Conservation (phyloP, 306 rosid genomes). For the Quercus bicolor region DNA sequence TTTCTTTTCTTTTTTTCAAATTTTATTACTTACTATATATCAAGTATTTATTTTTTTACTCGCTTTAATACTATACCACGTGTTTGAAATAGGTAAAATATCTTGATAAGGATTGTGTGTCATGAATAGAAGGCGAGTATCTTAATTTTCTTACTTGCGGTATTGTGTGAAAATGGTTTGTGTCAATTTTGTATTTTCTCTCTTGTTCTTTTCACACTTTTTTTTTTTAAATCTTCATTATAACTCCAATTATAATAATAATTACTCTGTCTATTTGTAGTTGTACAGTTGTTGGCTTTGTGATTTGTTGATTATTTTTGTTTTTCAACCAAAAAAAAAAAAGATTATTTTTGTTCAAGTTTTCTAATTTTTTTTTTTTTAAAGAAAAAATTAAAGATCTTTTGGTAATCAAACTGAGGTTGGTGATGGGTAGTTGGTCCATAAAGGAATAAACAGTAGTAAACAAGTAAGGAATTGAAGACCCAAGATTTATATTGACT, state of each 20-base stretch:
- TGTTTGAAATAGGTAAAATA: not conserved
- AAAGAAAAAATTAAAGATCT: not conserved
- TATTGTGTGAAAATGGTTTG: not conserved
- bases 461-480: not conserved
- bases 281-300: not conserved
- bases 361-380: not conserved
- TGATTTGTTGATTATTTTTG: not conserved
- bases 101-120: not conserved
- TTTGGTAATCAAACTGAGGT: not conserved
- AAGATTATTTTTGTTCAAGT: not conserved
- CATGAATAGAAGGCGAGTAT: not conserved
- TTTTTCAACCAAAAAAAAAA: too few relatives aligned
- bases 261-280: not conserved
- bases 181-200: constrained; percentile 10
- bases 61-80: not conserved
- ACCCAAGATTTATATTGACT: not conserved
- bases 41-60: not conserved
- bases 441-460: not conserved
- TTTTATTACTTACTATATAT: not conserved
- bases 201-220: not conserved
- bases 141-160: not conserved
- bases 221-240: not conserved
- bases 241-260: not conserved
- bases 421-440: not conserved
- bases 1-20: too few relatives aligned